phyloP scores from a whole-genome alignment of 192 early-diverging fungal species.

The Backusella parvicylindrica region DNA sequence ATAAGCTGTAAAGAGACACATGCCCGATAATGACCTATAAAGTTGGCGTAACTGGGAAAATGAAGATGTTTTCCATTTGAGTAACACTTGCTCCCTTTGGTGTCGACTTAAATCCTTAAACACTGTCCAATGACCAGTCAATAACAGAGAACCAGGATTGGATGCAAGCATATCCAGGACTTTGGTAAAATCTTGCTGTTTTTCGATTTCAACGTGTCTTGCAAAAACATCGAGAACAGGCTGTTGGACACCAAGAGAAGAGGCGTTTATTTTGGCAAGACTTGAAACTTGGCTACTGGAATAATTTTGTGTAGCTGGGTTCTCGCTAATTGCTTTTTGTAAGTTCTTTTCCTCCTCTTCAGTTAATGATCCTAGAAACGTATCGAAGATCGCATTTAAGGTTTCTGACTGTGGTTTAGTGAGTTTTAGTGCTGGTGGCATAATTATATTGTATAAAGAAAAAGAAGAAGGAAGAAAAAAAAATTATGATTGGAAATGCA shows the following conservation, averaged over 20 bases:
- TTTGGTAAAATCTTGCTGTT: conserved; percentile 1
- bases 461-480: not conserved
- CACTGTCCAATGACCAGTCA: conserved; percentile 25
- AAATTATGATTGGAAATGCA: not conserved
- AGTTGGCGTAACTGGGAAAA: conserved; percentile 27
- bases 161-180: conserved; percentile 34
- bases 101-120: conserved; percentile 28
- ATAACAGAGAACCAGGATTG: conserved; percentile 20
- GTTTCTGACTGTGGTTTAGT: conserved; percentile 31
- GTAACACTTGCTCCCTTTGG: conserved; percentile 30
- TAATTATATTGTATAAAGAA: not conserved
- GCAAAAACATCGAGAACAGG: not conserved
- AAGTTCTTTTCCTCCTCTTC: conserved; percentile 35
- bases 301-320: conserved; percentile 20
- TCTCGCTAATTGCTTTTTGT: not conserved
- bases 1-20: conserved; percentile 26
- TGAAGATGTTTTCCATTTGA: conserved; percentile 21
- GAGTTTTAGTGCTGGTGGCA: not conserved
- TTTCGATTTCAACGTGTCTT: conserved; percentile 8
- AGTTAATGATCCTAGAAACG: conserved; percentile 38
- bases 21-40: conserved; percentile 21
- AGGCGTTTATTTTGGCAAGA: conserved; percentile 14
- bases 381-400: conserved; percentile 43
- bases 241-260: not conserved
- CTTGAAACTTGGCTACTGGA: conserved; percentile 18